phyloP scores from a whole-genome alignment of 2,329 filamentous ascomycete genomes.

The Alternaria ethzedia region DNA sequence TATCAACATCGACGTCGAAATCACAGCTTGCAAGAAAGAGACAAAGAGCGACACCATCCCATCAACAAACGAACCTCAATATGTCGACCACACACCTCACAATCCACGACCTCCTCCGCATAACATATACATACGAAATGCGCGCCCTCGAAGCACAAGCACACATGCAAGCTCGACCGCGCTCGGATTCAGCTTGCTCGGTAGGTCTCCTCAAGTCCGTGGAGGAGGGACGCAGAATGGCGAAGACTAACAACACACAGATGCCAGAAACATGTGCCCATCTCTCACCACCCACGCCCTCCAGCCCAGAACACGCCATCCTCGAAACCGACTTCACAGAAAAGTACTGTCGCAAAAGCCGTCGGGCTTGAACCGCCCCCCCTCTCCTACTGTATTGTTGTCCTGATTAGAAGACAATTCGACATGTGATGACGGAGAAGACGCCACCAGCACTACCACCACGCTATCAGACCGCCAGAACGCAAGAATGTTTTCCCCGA shows the following conservation, averaged over 20 bases:
- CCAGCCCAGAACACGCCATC: slow-evolving; percentile 10
- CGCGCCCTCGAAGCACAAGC: slow-evolving; percentile 27
- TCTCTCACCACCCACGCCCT: slow-evolving; percentile 16
- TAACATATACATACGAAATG: slow-evolving; percentile 44
- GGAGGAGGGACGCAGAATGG: background rate
- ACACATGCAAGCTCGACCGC: slow-evolving; percentile 12
- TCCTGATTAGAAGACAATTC: background rate
- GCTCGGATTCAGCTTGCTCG: slow-evolving; percentile 31
- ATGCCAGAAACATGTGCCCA: slow-evolving; percentile 35
- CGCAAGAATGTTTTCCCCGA: background rate
- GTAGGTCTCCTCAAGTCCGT: slow-evolving; percentile 16
- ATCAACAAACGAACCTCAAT: background rate
- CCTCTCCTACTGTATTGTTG: background rate
- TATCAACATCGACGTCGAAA: background rate
- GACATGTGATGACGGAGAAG: background rate
- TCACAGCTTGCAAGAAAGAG: background rate
- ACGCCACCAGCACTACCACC: background rate
- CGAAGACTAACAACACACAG: slow-evolving; percentile 16
- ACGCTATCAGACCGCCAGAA: background rate
- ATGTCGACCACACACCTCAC: slow-evolving; percentile 44
- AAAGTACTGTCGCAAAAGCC: slow-evolving; percentile 24
- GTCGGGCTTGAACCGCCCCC: background rate
- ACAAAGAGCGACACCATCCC: background rate
- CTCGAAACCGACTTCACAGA: slow-evolving; percentile 43
- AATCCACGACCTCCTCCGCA: slow-evolving; percentile 42